A percentile compares a stretch with the other conserved stretches of the same genome.
phyloP scores from a whole-genome alignment of 768 basidiomycete species.

The Agrocybe pediades region DNA sequence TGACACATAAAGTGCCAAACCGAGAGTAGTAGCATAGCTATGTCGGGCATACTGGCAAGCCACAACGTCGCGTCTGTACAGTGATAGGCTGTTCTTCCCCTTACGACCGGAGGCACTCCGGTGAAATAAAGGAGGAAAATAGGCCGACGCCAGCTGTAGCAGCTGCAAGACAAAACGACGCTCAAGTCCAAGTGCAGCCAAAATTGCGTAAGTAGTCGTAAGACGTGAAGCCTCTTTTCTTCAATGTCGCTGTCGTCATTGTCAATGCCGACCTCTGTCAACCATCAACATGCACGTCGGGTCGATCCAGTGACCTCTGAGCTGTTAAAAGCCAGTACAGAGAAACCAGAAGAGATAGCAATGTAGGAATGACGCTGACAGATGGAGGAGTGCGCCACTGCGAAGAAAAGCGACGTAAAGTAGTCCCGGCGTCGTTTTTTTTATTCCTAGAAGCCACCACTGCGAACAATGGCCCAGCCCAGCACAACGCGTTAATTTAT shows the following conservation, averaged over 20 bases:
- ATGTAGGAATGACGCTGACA: conserved; percentile 10
- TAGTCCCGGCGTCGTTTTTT: conserved; percentile 1
- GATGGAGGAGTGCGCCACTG: conserved; percentile 9
- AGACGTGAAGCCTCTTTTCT: too few species aligned
- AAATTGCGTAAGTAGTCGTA: too few species aligned
- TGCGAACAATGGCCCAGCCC: neutral
- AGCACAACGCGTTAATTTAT: neutral
- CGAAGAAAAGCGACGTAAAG: neutral
- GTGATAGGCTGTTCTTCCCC: conserved; percentile 11
- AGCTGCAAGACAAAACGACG: too few species aligned
- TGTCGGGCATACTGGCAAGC: conserved; percentile 2
- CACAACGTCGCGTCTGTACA: conserved; percentile 6
- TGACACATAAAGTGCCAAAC: too few species aligned
- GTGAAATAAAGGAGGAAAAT: conserved; percentile 16
- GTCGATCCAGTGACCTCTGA: neutral
- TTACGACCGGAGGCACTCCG: conserved; percentile 25
- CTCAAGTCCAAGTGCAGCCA: too few species aligned
- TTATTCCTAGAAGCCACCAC: neutral
- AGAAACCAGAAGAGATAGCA: conserved; percentile 7
- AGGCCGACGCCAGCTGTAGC: conserved; percentile 9
- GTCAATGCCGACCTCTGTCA: conserved; percentile 3
- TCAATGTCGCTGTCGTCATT: too few species aligned
- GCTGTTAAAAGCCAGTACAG: neutral
- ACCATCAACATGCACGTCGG: conserved; percentile 5
- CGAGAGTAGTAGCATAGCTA: too few species aligned